Base-by-base conservation (phyloP, 108 stramenopile species). In the Cyclotella kingstonii region DNA sequence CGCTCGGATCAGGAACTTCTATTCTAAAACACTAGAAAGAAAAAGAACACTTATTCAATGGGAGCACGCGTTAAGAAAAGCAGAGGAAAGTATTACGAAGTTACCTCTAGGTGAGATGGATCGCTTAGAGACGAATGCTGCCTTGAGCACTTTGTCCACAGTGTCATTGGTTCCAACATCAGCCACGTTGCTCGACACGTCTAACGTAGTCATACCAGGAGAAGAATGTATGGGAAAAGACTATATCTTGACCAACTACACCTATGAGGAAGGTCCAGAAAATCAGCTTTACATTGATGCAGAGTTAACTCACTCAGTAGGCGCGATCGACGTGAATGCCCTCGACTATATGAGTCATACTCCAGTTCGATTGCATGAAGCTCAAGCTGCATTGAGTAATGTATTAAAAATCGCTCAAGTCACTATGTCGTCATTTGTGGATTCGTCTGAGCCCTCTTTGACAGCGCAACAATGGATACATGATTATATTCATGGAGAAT, bases 401-500 rank as follows among this genome's bases (percentile, higher is more conserved):
- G 53, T 74, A 54, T 29, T 66, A 18, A 29, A 65, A 5, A 56
- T 66, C 27, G 65, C 52, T 27, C 30, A 73, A 54, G 40, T 38
- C 28, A 66, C 63, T 9, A 42, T 25, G 12, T 52, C 60, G n/a
- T 34, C 60, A 14, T 54, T 65, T 29, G 14, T 54, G 18, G 55
- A 26, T 21, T 33, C 45, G 7, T 3, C 25, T 27, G 28, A 47
- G 22, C 66, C 40, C 47, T 71, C 75, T 28, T 14, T 31, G 19
- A 31, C 47, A 19, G 39, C 60, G 15, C 46, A 64, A 50, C 66
- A 53, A 11, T 63, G 53, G 62, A 49, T 79, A 22, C 55, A 75
- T 8, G 36, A 58, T 42, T 68, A 79, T 63, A 51, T 82, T 21
- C 17, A 56, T 15, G 38, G 60, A 35, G 60, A 81, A 43, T 72